Base-by-base conservation (phyloP, 305 asterid species). In the Fraxinus dipetala region DNA sequence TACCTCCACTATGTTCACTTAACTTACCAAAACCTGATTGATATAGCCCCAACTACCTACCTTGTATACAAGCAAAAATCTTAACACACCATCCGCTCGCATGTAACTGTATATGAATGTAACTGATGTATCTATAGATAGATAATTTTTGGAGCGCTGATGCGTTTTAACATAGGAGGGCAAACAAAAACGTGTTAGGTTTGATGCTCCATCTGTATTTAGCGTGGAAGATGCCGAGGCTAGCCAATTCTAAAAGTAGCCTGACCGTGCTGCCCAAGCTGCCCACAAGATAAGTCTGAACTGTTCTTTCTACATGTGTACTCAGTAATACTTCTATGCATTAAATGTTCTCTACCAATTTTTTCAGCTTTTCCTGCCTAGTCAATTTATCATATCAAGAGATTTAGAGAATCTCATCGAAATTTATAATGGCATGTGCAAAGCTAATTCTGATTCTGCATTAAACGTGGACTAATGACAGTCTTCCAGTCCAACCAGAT, bases 61-160 rank as follows among this genome's bases (percentile, higher is more conserved):
- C 65, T 2, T 34, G 63, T 54, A 76, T 59, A 56, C 86, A 80
- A 72, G 78, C 88, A 83, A 80, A 82, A 79, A 11, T 31, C 35
- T 16, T 1, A 79, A 82, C 80, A 73, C 88, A 43, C 82, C 14
- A 48, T 82, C 86, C 86, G 83, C 78, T 86, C 83, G 75, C 18
- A 28, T 61, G 88, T 79, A 81, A 20, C 1, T 35, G 35, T 18
- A 43, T 11, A 74, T 36, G 48, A 18, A 20, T 75, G 81, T 54
- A 85, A 82, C 81, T 32, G 81, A 67, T 13, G 48, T 16, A 16
- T 3, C 38, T 77, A 78, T 69, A 36, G 87, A 85, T 78, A 78
- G 36, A 26, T 4, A 28, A 28, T 67, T 11, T 28, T 11, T 13
- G 20, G 38, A 61, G 70, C 28, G 38, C 38, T 30, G 38, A 67